Percentiles rank a stretch among this genome's conserved stretches.
phyloP scores from a whole-genome alignment of 768 basidiomycete species.

The Russula sp. region DNA sequence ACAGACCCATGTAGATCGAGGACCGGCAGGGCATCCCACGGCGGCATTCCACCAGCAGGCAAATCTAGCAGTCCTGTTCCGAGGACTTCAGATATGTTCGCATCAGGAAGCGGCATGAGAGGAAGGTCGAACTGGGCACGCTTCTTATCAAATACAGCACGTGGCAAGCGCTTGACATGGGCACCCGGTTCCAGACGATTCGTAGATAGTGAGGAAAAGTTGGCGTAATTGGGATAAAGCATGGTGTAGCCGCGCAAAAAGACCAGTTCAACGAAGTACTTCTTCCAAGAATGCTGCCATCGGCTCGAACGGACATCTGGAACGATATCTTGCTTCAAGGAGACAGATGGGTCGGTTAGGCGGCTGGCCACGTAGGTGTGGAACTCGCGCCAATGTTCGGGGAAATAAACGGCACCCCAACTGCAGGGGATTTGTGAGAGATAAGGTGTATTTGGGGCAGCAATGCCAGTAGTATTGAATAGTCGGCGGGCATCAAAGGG shows the following conservation, averaged over 20 bases:
- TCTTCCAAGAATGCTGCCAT: constrained; percentile 84
- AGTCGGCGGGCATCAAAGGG: constrained; percentile 59
- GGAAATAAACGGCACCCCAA: constrained; percentile 91
- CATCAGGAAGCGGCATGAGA: constrained; percentile 47
- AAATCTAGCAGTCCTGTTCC: constrained; percentile 48
- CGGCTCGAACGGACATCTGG: constrained; percentile 72
- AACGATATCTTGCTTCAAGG: constrained; percentile 46
- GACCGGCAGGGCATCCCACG: constrained; percentile 52
- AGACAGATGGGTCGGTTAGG: constrained; percentile 38
- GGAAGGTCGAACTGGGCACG: constrained; percentile 63
- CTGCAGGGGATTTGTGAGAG: constrained; percentile 85
- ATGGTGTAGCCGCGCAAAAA: constrained; percentile 80
- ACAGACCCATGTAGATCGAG: constrained; percentile 47
- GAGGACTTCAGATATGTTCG: constrained; percentile 24
- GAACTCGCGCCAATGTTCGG: constrained; percentile 84
- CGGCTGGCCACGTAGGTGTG: constrained; percentile 70
- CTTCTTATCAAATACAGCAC: constrained; percentile 45
- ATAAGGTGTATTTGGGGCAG: constrained; percentile 56
- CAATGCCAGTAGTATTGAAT: constrained; percentile 41
- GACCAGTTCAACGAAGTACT: constrained; percentile 81
- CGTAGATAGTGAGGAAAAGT: constrained; percentile 74
- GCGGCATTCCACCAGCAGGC: constrained; percentile 48
- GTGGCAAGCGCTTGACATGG: constrained; percentile 59
- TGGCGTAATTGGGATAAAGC: constrained; percentile 81
- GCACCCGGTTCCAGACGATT: constrained; percentile 84